Evolutionary conservation across 2,329 filamentous ascomycete species (phyloP).

Genomic region (Colletotrichum gigasporum): DNA sequence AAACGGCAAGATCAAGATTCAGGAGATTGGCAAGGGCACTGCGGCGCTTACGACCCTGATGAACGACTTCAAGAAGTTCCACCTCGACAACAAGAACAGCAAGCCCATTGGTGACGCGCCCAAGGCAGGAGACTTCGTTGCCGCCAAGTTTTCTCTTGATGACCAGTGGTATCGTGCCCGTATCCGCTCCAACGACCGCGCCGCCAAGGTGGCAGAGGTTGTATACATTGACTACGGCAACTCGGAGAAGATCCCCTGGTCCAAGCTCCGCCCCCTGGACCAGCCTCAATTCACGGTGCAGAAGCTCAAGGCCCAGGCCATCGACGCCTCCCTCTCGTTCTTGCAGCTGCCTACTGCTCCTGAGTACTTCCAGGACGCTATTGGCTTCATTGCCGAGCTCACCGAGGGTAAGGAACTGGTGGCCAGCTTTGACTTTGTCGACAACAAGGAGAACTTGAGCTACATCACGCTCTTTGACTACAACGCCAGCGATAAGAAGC

Average conservation of each 20-base stretch:
- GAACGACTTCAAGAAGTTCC: constrained; percentile 90
- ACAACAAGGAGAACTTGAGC: constrained; percentile 79
- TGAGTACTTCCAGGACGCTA: constrained; percentile 86
- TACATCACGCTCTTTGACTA: constrained; percentile 91
- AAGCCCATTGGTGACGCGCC: constrained; percentile 78
- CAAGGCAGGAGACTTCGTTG: constrained; percentile 91
- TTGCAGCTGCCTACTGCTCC: constrained; percentile 84
- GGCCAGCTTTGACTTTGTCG: constrained; percentile 88
- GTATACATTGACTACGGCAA: constrained; percentile 98
- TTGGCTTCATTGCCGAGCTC: constrained; percentile 77
- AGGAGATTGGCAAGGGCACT: constrained; percentile 88
- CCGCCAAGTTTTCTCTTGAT: constrained; percentile 90
- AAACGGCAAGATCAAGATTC: constrained; percentile 86
- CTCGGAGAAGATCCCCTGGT: constrained; percentile 88
- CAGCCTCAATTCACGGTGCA: constrained; percentile 81
- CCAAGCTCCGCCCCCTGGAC: constrained; percentile 80
- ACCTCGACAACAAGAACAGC: constrained; percentile 84
- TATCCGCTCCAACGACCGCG: constrained; percentile 90
- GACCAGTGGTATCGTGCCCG: constrained; percentile 94
- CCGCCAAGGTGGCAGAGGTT: constrained; percentile 88
- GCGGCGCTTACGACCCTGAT: constrained; percentile 87
- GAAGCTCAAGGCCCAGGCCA: constrained; percentile 87
- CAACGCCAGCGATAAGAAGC: constrained; percentile 63
- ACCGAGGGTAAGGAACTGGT: constrained; percentile 83
- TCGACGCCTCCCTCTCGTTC: constrained; percentile 87